Evolutionary conservation across 2,329 filamentous ascomycete genomes (phyloP).

Genomic region (Phaeosphaeriaceae sp.): DNA sequence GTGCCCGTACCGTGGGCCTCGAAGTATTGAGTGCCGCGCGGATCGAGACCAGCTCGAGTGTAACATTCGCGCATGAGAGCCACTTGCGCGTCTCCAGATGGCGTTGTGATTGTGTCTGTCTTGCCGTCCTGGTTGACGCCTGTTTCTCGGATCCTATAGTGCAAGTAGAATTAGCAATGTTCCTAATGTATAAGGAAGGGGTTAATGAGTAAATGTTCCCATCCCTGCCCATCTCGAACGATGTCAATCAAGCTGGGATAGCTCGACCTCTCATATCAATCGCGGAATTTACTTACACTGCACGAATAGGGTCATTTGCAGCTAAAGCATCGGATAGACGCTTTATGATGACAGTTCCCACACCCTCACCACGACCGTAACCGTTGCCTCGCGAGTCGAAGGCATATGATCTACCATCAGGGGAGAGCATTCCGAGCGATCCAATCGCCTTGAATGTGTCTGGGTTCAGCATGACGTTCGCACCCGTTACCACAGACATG

Average conservation of each 20-base stretch:
- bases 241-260: too few species aligned
- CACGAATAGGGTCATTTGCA: constrained; percentile 32
- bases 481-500: constrained; percentile 47
- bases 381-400: constrained; percentile 39
- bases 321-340: constrained; percentile 28
- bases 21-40: background rate
- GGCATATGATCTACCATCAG: constrained; percentile 32
- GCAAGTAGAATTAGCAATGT: too few species aligned
- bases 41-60: background rate
- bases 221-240: too few species aligned
- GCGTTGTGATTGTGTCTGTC: constrained; percentile 17
- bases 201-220: too few species aligned
- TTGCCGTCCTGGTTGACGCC: constrained; percentile 24
- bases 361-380: constrained; percentile 40
- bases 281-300: constrained; percentile 9
- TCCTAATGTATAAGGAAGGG: too few species aligned
- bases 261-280: too few species aligned
- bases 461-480: constrained; percentile 42
- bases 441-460: constrained; percentile 14
- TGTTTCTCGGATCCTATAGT: constrained; percentile 24
- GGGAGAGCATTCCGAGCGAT: constrained; percentile 6
- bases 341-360: constrained; percentile 35
- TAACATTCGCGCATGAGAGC: constrained; percentile 10
- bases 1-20: constrained; percentile 57
- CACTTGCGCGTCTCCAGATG: constrained; percentile 53